Percentiles rank a stretch among this genome's conserved stretches.
Conservation (phyloP, 495 filamentous ascomycete species). For the Penicillium psychrofluorescens region DNA sequence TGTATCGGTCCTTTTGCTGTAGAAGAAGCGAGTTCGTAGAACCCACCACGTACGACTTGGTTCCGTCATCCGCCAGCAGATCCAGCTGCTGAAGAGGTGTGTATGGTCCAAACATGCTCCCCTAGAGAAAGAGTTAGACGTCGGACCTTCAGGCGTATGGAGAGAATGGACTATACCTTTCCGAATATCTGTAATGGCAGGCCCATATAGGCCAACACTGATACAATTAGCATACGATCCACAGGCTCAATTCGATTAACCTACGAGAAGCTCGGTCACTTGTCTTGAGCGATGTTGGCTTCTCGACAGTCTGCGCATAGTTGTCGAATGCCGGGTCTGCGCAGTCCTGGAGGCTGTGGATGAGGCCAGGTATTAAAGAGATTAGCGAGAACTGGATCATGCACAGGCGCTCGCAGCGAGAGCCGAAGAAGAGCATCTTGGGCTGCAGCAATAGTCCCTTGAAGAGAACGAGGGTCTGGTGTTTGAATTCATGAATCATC, state of each 20-base stretch:
- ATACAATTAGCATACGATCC: constrained; percentile 16
- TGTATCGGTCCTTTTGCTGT: constrained; percentile 94
- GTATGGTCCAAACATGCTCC: constrained; percentile 93
- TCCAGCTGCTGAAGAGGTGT: constrained; percentile 95
- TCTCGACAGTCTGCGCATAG: constrained; percentile 67
- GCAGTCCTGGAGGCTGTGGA: constrained; percentile 80
- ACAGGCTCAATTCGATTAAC: constrained; percentile 3
- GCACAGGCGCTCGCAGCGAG: constrained; percentile 87
- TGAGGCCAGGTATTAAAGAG: constrained; percentile 84
- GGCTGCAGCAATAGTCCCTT: constrained; percentile 91
- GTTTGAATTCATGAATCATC: constrained; percentile 86
- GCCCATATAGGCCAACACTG: constrained; percentile 87
- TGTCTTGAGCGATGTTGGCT: constrained; percentile 79
- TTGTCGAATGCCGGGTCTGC: constrained; percentile 83
- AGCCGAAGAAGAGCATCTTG: constrained; percentile 99
- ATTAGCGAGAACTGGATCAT: constrained; percentile 97
- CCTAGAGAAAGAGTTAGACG: constrained; percentile 41
- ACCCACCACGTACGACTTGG: constrained; percentile 95
- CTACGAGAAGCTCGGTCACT: constrained; percentile 80
- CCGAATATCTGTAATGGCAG: constrained; percentile 92
- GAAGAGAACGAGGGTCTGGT: constrained; percentile 87
- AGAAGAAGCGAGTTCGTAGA: constrained; percentile 92
- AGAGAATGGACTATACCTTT: constrained; percentile 47
- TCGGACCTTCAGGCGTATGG: too few relatives aligned
- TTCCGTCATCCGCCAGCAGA: constrained; percentile 85